A percentile compares a stretch with the other conserved stretches of the same genome.
phyloP scores from a whole-genome alignment of 2,329 filamentous ascomycete species.

The Tetracladium maxilliforme region DNA sequence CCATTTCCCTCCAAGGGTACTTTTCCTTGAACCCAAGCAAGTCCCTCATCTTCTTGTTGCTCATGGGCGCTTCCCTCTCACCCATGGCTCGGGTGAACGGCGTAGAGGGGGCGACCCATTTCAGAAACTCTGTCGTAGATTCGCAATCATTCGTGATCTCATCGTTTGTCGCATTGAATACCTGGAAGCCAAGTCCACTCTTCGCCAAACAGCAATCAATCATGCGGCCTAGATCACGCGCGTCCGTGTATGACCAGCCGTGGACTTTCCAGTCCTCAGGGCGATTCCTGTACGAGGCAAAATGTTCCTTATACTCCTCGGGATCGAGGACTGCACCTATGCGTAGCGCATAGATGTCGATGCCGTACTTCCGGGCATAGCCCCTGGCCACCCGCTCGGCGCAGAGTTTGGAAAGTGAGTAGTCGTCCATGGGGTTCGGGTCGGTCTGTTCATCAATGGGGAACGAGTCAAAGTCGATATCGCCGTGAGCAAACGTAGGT shows the following conservation, averaged over 20 bases:
- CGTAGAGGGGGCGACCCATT: constrained; percentile 28
- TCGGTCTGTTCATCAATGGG: constrained; percentile 42
- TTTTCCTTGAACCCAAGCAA: constrained; percentile 40
- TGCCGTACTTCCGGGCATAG: constrained; percentile 35
- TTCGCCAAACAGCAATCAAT: constrained; percentile 34
- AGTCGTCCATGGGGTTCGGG: constrained; percentile 42
- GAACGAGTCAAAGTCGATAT: constrained; percentile 36
- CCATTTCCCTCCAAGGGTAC: constrained; percentile 38
- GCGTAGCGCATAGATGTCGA: constrained; percentile 41
- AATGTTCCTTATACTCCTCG: constrained; percentile 37
- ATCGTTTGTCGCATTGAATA: constrained; percentile 48
- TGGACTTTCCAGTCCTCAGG: constrained; percentile 35
- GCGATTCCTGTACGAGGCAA: constrained; percentile 29
- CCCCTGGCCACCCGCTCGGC: constrained; percentile 37
- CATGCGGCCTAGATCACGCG: constrained; percentile 42
- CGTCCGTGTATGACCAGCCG: constrained; percentile 47
- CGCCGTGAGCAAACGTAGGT: constrained; percentile 41
- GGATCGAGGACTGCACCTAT: constrained; percentile 45
- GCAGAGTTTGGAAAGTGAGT: constrained; percentile 42
- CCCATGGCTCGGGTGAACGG: constrained; percentile 37
- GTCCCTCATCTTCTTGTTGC: constrained; percentile 39
- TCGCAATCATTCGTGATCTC: constrained; percentile 36
- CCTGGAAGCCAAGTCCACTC: constrained; percentile 39
- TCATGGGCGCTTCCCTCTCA: constrained; percentile 40
- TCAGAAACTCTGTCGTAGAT: constrained; percentile 32